Conservation (phyloP, 2,329 filamentous ascomycete genomes). For the Scedosporium aurantiacum region DNA sequence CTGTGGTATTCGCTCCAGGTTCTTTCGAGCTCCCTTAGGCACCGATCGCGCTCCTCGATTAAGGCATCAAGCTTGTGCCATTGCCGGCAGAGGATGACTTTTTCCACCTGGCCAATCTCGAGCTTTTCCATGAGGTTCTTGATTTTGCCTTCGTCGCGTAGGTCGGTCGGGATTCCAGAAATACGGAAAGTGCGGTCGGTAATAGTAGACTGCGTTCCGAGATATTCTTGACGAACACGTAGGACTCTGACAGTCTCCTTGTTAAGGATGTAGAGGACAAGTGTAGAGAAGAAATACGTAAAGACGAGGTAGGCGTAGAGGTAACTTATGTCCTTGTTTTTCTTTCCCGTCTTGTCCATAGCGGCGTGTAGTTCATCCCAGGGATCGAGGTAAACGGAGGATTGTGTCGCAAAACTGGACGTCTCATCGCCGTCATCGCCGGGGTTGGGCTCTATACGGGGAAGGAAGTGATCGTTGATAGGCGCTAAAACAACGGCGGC, state of each 20-base stretch:
- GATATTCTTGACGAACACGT: slow-evolving; percentile 74
- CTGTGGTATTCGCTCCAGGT: slow-evolving; percentile 50
- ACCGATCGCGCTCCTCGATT: slow-evolving; percentile 52
- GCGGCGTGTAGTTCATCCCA: slow-evolving; percentile 5
- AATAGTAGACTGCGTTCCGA: slow-evolving; percentile 88
- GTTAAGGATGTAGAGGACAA: slow-evolving; percentile 75
- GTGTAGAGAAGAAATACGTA: slow-evolving; percentile 77
- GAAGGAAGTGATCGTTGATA: slow-evolving; percentile 61
- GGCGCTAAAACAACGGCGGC: slow-evolving; percentile 72
- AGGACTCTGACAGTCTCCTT: slow-evolving; percentile 79
- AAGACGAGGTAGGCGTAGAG: slow-evolving; percentile 94
- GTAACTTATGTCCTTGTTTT: slow-evolving; percentile 38
- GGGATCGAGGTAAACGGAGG: neutral
- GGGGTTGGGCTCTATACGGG: neutral
- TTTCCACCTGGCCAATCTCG: slow-evolving; percentile 81
- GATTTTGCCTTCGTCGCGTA: slow-evolving; percentile 73
- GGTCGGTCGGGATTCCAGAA: slow-evolving; percentile 70
- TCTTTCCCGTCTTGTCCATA: slow-evolving; percentile 13
- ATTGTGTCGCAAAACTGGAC: neutral
- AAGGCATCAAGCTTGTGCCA: slow-evolving; percentile 75
- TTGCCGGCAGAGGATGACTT: slow-evolving; percentile 72
- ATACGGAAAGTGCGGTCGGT: slow-evolving; percentile 90
- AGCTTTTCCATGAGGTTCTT: slow-evolving; percentile 79
- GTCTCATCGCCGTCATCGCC: slow-evolving; percentile 2
- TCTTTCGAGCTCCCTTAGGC: slow-evolving; percentile 66